Evolutionary conservation across 2,329 filamentous ascomycete genomes (phyloP).

Genomic region (Trichothecium sympodiale): DNA sequence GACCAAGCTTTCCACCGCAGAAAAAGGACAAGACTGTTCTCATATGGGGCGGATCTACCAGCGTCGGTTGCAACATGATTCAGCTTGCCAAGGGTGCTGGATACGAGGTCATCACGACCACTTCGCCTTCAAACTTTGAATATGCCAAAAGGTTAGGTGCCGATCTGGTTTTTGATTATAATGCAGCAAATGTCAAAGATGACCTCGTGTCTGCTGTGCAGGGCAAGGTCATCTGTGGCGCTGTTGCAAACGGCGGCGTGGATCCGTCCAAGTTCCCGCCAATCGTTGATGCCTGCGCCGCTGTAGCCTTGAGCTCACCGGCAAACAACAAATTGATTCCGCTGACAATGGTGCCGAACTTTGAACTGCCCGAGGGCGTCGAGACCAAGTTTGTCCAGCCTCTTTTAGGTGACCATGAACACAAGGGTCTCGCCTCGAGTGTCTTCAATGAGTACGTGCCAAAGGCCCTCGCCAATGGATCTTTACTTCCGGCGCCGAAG

Average conservation of each 20-base stretch:
- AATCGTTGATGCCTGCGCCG: background rate
- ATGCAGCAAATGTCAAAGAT: background rate
- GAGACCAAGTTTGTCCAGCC: background rate
- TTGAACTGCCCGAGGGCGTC: background rate
- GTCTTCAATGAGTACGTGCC: background rate
- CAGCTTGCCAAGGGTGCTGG: constrained; percentile 15
- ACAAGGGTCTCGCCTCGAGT: background rate
- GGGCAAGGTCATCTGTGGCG: background rate
- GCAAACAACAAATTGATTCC: background rate
- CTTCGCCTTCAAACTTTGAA: constrained; percentile 15
- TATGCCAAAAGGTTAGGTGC: constrained; percentile 18
- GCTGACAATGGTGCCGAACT: background rate
- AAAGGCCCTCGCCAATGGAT: background rate
- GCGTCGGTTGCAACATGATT: constrained; percentile 15
- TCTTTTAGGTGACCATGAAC: background rate
- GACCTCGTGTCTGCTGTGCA: background rate
- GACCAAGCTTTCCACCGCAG: constrained; percentile 2
- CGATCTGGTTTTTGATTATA: constrained; percentile 14
- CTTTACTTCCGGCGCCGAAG: background rate
- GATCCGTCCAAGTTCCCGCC: background rate
- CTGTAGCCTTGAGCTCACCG: background rate
- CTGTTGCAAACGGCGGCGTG: background rate
- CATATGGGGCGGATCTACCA: constrained; percentile 20
- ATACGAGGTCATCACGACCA: constrained; percentile 21
- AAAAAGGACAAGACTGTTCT: constrained; percentile 14